Evolutionary conservation across 129 eudicot genomes (phyloP).

Genomic region (Artemisia annua): DNA sequence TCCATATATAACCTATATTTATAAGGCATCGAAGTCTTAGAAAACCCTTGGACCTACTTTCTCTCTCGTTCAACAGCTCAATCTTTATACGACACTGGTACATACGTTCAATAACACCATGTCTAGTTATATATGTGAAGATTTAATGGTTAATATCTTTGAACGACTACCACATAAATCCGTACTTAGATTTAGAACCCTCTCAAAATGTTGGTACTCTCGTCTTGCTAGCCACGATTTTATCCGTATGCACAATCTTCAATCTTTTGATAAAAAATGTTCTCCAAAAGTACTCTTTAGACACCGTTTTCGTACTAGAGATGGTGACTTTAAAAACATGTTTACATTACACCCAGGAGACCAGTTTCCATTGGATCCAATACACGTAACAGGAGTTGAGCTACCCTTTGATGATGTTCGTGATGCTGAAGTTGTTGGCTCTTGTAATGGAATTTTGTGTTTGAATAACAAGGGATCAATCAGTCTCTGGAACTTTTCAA

Average conservation of each 20-base stretch:
- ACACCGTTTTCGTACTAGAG: neutral
- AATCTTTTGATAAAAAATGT: neutral
- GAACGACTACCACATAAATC: neutral
- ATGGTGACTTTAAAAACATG: neutral
- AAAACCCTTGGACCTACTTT: no score
- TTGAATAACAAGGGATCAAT: neutral
- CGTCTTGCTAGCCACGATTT: constrained; percentile 21
- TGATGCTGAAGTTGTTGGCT: neutral
- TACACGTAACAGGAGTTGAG: neutral
- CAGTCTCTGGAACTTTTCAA: constrained; percentile 13
- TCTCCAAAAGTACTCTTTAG: neutral
- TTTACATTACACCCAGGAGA: constrained; percentile 2
- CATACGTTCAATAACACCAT: constrained; percentile 7
- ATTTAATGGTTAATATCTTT: constrained; percentile 25
- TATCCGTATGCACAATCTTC: constrained; percentile 13
- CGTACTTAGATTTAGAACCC: neutral
- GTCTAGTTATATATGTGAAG: constrained; percentile 23
- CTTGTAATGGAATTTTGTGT: constrained; percentile 1
- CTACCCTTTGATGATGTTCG: no score
- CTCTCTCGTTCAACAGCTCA: no score
- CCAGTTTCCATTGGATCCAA: constrained; percentile 1
- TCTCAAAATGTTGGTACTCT: constrained; percentile 18
- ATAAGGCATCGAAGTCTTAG: no score
- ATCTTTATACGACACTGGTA: no score
- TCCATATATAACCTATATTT: no score